Evolutionary conservation across 305 asterid genomes (phyloP), one percentile per base, ranked within the genome.

Genomic region (Fraxinus sp.): DNA sequence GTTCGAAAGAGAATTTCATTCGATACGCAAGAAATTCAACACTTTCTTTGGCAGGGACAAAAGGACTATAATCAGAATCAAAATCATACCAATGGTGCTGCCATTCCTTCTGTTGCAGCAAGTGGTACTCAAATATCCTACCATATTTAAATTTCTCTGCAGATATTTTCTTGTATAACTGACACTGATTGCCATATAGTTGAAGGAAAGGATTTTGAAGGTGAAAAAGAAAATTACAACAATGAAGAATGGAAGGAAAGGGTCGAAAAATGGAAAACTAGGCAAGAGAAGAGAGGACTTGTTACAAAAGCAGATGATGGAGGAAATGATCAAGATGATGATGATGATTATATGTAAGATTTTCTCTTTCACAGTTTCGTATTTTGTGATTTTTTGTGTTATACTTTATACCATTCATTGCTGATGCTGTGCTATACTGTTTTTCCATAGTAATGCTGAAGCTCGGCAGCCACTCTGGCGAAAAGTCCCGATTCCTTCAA

Each of bases 401-500:
- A 4, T 75, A 26, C 10, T 41, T n/a, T 77, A 39, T 39, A 68
- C 70, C 22, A 16, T 39, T 73, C 24, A 14, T 41, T 52, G 33
- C 39, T 85, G 73, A 77, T 43, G 24, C 75, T 64, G 77, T 83
- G 28, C 10, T 14, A 10, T 13, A 1, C 41, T 55, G 1, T 75
- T 49, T 80, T 84, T 77, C 74, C 62, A 7, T 92, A 94, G 98
- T 35, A 87, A 90, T 70, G 97, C 98, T 59, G 98, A 94, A 85
- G 96, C 95, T 39, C 85, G 97, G 85, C 97, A 94, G 55, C 97
- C 97, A n/a, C 92, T 94, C 1, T 94, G 98, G 97, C 82, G 98
- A 68, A 94, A 94, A 88, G 86, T 94, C 73, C 97, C 98, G 6
- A 88, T 94, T 55, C 77, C 98, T 5, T 90, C 97, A 57, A 94